Percentiles rank a stretch among this genome's conserved stretches.
phyloP scores from a whole-genome alignment of 352 stramenopile genomes.

The Phytophthora tentaculata region DNA sequence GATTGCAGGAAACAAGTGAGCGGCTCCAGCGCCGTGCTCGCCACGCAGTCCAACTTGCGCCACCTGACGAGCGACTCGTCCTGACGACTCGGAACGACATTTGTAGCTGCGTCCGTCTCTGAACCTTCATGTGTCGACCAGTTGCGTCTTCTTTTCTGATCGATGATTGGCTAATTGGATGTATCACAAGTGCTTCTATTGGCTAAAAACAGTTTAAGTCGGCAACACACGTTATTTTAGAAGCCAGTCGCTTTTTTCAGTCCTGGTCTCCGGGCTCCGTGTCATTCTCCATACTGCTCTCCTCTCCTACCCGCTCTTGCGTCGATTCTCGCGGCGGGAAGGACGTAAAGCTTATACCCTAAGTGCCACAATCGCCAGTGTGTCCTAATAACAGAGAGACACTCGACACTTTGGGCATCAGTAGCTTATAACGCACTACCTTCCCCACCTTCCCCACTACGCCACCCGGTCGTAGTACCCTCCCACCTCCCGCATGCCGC shows the following conservation, averaged over 20 bases:
- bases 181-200: slow-evolving; percentile 5
- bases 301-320: slow-evolving; percentile 10
- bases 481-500: slow-evolving; percentile 49
- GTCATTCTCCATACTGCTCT: slow-evolving; percentile 42
- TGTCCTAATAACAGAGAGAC: neutral
- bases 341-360: slow-evolving; percentile 9
- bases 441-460: slow-evolving; percentile 8
- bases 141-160: slow-evolving; percentile 19
- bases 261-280: slow-evolving; percentile 4
- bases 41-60: slow-evolving; percentile 25
- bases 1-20: slow-evolving; percentile 8
- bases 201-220: slow-evolving; percentile 16
- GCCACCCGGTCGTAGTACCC: slow-evolving; percentile 16
- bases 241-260: slow-evolving; percentile 36
- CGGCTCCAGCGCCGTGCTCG: slow-evolving; percentile 3
- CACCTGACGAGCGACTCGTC: slow-evolving; percentile 28
- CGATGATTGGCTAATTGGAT: slow-evolving; percentile 18
- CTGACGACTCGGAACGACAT: neutral
- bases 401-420: slow-evolving; percentile 1
- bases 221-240: slow-evolving; percentile 30
- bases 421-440: neutral
- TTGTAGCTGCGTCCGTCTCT: slow-evolving; percentile 16
- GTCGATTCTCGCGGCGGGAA: slow-evolving; percentile 9
- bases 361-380: neutral
- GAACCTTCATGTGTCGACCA: slow-evolving; percentile 15